phyloP scores from a whole-genome alignment of 176 grass and related monocot genomes.

The Leersia perrieri region DNA sequence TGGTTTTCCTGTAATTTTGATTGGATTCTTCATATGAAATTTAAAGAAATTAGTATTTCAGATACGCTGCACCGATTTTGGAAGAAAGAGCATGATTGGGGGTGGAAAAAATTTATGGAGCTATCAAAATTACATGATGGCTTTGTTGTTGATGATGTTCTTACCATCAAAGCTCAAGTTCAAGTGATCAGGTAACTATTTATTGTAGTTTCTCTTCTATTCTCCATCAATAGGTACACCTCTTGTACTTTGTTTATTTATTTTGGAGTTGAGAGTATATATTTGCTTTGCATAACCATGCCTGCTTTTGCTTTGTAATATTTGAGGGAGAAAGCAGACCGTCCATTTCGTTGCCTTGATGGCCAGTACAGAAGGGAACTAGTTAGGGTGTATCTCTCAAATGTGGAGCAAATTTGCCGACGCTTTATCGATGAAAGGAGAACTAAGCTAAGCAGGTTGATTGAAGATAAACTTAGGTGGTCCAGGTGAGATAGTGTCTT shows the following conservation, averaged over 20 bases:
- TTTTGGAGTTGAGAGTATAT: conserved; percentile 31
- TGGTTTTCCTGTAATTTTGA: conserved; percentile 17
- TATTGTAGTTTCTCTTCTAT: conserved; percentile 16
- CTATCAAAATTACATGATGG: conserved; percentile 91
- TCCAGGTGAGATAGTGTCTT: conserved; percentile 57
- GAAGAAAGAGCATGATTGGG: conserved; percentile 99
- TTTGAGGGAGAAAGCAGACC: conserved; percentile 90
- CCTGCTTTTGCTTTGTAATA: conserved; percentile 53
- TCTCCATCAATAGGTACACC: conserved; percentile 7
- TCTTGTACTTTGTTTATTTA: neutral
- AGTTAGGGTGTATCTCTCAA: conserved; percentile 89
- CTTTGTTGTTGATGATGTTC: conserved; percentile 82
- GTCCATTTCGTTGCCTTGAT: conserved; percentile 92
- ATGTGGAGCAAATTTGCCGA: conserved; percentile 93
- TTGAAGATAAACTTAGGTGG: conserved; percentile 91
- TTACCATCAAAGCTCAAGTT: conserved; percentile 99
- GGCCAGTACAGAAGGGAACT: conserved; percentile 86
- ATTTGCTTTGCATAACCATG: conserved; percentile 47
- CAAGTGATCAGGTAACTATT: conserved; percentile 93
- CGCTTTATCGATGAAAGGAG: conserved; percentile 89
- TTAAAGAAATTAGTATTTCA: conserved; percentile 60
- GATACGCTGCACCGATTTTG: conserved; percentile 99
- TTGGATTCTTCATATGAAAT: conserved; percentile 30
- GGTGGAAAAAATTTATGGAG: conserved; percentile 99
- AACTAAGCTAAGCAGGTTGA: conserved; percentile 72